These are phyloP conservation scores for Nematocida homosporus DNA, from an alignment of 371 early-diverging fungal species.

Conservation along the genomic window DNA sequence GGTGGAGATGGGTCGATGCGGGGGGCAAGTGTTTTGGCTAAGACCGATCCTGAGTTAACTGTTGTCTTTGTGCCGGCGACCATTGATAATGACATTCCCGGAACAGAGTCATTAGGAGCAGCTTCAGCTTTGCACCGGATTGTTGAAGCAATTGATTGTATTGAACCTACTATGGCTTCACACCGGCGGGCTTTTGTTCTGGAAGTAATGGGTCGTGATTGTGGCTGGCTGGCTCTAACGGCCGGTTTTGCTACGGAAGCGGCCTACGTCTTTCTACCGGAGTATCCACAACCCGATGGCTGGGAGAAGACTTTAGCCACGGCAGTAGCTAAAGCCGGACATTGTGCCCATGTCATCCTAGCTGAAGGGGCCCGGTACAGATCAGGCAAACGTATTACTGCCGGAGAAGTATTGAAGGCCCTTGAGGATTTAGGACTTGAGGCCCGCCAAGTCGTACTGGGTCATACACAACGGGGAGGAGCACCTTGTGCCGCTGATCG, in stretches of 20 bases:
- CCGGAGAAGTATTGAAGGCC: slow-evolving; percentile 77
- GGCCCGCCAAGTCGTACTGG: slow-evolving; percentile 84
- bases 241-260: slow-evolving; percentile 86
- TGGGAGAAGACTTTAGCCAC: slow-evolving; percentile 67
- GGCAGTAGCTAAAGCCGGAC: slow-evolving; percentile 33
- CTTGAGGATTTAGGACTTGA: slow-evolving; percentile 78
- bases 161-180: slow-evolving; percentile 86
- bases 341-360: slow-evolving; percentile 81
- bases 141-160: slow-evolving; percentile 86
- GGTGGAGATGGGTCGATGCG: slow-evolving; percentile 97
- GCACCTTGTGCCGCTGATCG: slow-evolving; percentile 85
- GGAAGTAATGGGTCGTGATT: slow-evolving; percentile 98
- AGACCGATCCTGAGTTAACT: slow-evolving; percentile 61
- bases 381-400: slow-evolving; percentile 78
- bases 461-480: slow-evolving; percentile 97
- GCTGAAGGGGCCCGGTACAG: slow-evolving; percentile 92
- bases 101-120: slow-evolving; percentile 83
- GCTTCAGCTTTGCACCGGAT: slow-evolving; percentile 88
- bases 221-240: slow-evolving; percentile 97
- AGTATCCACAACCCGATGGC: slow-evolving; percentile 74
- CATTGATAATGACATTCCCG: slow-evolving; percentile 79
- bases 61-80: slow-evolving; percentile 90
- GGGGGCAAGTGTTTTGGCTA: slow-evolving; percentile 72
- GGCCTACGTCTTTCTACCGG: slow-evolving; percentile 93
- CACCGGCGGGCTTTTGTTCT: slow-evolving; percentile 94